phyloP scores from a whole-genome alignment of 768 basidiomycete species.

The Pulveroboletus ravenelii region DNA sequence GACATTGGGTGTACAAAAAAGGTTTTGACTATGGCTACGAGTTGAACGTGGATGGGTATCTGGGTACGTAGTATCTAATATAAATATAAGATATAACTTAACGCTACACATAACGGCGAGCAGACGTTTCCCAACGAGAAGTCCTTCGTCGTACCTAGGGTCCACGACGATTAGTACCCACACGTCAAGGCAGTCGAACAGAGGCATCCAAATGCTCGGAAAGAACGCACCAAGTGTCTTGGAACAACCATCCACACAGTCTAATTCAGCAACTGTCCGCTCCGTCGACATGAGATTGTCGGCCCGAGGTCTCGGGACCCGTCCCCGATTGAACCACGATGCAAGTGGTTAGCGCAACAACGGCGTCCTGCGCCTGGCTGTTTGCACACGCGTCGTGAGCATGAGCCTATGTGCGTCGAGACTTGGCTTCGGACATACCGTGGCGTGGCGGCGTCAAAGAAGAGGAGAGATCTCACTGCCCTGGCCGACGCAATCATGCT shows the following conservation, averaged over 20 bases:
- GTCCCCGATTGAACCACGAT: not conserved
- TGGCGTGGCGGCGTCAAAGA: not conserved
- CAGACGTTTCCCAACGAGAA: not conserved
- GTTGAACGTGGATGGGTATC: no score
- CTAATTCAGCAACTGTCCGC: not conserved
- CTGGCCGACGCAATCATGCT: slow-evolving; percentile 12
- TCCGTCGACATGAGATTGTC: not conserved
- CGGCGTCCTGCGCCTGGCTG: not conserved
- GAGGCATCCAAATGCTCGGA: not conserved
- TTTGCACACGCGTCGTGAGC: not conserved
- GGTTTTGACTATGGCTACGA: no score
- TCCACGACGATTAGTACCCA: no score
- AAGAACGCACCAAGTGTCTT: not conserved
- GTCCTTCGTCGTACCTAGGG: not conserved
- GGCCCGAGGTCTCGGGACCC: not conserved
- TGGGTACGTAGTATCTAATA: no score
- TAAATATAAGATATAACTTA: no score
- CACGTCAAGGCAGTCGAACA: no score
- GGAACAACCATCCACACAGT: not conserved
- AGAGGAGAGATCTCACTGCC: slow-evolving; percentile 8
- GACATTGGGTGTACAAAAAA: no score
- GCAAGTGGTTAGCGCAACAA: slow-evolving; percentile 9
- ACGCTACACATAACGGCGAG: no score
- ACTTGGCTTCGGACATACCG: not conserved
- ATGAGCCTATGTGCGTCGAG: not conserved